Base-by-base conservation (phyloP, 345 rosid genomes). In the Aethionema arabicum region DNA sequence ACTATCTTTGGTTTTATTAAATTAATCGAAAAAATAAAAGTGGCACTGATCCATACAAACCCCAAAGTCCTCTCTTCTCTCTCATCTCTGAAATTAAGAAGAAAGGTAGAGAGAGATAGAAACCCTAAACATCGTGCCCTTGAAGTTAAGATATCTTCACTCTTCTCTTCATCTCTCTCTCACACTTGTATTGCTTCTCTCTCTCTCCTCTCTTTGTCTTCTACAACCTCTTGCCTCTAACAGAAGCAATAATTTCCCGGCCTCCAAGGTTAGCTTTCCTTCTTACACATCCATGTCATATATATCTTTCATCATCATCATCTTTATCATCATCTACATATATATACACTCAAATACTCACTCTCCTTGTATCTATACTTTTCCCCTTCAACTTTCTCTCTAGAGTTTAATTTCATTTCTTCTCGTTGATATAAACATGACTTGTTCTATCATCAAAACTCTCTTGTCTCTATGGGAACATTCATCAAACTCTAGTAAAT, bases 51-150 rank as follows among this genome's bases (percentile, higher is more conserved):
- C 79, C 81, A 71, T 56, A 69, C 66, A 72, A 65, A 49, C 52
- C 33, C 14, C 33, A 59, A 49, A 11, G 15, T 58, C 55, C 41
- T 35, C 47, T 52, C 54, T 29, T 52, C 59, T 40, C 43, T 58
- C 14, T 49, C 65, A 4, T 27, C 52, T 72, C 61, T 67, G 74
- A 72, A 62, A 66, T 74, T 72, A 12, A 73, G 68, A 67, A 66
- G 72, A 49, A 27, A 61, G 69, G 63, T 21, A 11, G 21, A 50
- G 32, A 51, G 38, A 72, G 47, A 72, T n/a, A 63, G 70, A 73
- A 72, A 54, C 57, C 74, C 63, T 55, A 63, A 68, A 71, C 81
- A 73, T 65, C 88, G 80, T 83, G 86, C 83, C 83, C 83, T 78
- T 72, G 59, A 83, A 86, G 87, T 56, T 66, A 74, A 86, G 83